phyloP scores from a whole-genome alignment of 2,329 filamentous ascomycete genomes.

The Penicillium capsulatum region DNA sequence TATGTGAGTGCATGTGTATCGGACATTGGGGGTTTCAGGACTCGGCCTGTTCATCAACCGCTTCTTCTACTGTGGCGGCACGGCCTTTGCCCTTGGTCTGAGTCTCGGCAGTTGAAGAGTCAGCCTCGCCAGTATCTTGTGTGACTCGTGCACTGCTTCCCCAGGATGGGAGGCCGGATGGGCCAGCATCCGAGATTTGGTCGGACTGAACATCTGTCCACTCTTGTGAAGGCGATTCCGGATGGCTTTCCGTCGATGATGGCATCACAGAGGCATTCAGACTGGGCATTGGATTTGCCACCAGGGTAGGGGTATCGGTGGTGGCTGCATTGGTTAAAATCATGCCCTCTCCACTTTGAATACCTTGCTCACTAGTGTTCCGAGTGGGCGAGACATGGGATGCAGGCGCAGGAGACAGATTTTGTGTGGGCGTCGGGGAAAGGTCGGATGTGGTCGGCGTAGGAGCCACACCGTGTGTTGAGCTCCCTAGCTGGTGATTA shows the following conservation, averaged over 20 bases:
- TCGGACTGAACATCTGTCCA: constrained; percentile 29
- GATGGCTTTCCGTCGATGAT: constrained; percentile 9
- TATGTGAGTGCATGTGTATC: constrained; percentile 4
- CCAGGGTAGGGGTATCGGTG: not conserved
- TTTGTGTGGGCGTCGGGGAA: not conserved
- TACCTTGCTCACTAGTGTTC: not conserved
- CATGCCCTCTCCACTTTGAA: too few relatives aligned
- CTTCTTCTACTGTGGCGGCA: constrained; percentile 36
- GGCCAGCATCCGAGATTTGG: constrained; percentile 11
- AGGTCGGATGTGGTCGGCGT: constrained; percentile 4
- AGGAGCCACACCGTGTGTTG: constrained; percentile 2
- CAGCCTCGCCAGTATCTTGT: constrained; percentile 4
- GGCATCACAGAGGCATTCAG: constrained; percentile 16
- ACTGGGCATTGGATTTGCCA: constrained; percentile 2
- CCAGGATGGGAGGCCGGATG: constrained; percentile 13
- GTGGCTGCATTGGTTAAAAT: too few relatives aligned
- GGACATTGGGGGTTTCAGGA: constrained; percentile 7
- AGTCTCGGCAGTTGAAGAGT: constrained; percentile 17
- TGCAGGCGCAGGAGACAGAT: constrained; percentile 1
- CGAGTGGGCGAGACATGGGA: not conserved
- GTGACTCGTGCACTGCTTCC: constrained; percentile 8
- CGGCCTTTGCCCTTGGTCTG: constrained; percentile 34
- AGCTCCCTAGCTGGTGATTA: constrained; percentile 6
- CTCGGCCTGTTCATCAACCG: constrained; percentile 29
- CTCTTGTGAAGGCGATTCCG: constrained; percentile 29